Conservation (phyloP, 1,284 basidiomycete species). For the Porodaedalea pini region DNA sequence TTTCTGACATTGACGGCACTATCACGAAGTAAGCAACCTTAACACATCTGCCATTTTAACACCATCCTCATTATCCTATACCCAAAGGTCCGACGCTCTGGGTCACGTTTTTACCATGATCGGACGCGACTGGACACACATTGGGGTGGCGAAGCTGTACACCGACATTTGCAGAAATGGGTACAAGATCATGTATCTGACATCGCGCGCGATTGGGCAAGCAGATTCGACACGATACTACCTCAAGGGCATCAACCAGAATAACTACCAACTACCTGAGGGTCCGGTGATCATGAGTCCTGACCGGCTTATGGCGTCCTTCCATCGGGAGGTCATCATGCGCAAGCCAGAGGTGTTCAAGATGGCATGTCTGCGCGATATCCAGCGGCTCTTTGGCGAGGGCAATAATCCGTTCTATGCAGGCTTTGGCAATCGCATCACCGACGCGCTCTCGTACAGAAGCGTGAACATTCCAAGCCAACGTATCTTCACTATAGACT, state of each 20-base stretch:
- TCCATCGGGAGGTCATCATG: conserved; percentile 98
- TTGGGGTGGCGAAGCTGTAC: conserved; percentile 97
- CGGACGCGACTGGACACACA: conserved; percentile 99
- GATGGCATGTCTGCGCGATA: conserved; percentile 98
- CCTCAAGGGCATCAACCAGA: conserved; percentile 92
- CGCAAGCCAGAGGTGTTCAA: conserved; percentile 99
- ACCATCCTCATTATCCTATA: conserved; percentile 12
- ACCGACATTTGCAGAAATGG: conserved; percentile 96
- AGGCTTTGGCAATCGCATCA: conserved; percentile 98
- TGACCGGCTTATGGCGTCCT: conserved; percentile 89
- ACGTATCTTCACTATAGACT: conserved; percentile 97
- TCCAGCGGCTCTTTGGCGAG: conserved; percentile 87
- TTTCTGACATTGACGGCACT: conserved; percentile 98
- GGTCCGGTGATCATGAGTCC: conserved; percentile 99
- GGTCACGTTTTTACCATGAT: conserved; percentile 99
- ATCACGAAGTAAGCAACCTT: conserved; percentile 86
- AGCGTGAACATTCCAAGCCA: conserved; percentile 93
- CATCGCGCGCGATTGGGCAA: conserved; percentile 96
- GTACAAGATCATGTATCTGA: conserved; percentile 98
- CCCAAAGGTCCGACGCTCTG: conserved; percentile 84
- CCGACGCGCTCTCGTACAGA: conserved; percentile 95
- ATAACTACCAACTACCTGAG: conserved; percentile 92
- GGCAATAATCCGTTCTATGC: conserved; percentile 87
- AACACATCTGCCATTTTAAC: not conserved
- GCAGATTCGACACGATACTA: conserved; percentile 97